Base-by-base conservation (phyloP, 768 basidiomycete species). In the Cantharellus anzutake region DNA sequence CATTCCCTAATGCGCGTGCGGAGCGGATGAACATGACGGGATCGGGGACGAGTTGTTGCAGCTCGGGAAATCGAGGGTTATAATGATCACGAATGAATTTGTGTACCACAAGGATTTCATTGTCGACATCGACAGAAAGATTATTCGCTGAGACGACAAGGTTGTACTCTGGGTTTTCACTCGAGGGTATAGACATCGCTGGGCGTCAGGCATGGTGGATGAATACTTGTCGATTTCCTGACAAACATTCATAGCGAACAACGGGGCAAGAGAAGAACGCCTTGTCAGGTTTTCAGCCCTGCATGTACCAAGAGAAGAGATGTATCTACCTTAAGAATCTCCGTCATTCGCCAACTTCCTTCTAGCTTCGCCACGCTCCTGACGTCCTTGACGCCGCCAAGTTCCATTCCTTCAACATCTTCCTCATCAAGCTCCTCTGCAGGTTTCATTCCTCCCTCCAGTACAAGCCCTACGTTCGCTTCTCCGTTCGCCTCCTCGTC, bases 41-140 rank as follows among this genome's bases (percentile, higher is more conserved):
- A 65, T 97, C 92, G 2, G 83, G 79, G 20, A 99, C 86, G 40
- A 99, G 80, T 66, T 96, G 89, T 70, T 98, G 96, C 38, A 99
- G 79, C 66, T 98, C 96, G 37, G 96, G 94, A 70, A 99, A 99
- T 63, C 90, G 87, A 38, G 86, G 78, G 0, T 86, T 80, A 69
- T 98, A 99, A 71, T 97, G 94, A 69, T 99, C 96, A 63, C 96
- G 83, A 67, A 98, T 93, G 76, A 97, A 98, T 87, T 99, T 99
- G 74, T 99, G 90, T 0, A 99, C 93, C 40, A 99, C 77, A 41
- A 99, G 76, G 59, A 97, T 89, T 70, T 99, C 96, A 66, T 99
- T 99, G 72, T 99, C 96, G 3, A 98, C 83, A 66, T 99, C 96
- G 50, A 99, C 96, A 2, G 92, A 90, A 60, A 98, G 74, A 71